Conservation (phyloP, 2,329 filamentous ascomycete species). For the Curvularia sp. region DNA sequence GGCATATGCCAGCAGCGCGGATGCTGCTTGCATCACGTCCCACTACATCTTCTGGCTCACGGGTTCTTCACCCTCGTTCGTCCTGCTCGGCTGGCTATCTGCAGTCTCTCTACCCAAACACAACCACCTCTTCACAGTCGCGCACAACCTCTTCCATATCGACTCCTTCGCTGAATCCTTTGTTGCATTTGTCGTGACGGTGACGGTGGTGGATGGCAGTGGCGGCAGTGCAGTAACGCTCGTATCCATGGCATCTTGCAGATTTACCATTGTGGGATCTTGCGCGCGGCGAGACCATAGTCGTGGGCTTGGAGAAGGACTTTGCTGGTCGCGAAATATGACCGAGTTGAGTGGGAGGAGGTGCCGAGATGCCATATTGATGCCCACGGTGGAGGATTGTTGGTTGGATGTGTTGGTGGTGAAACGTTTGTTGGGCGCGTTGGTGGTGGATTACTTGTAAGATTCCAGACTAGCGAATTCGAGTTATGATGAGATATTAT, state of each 20-base stretch:
- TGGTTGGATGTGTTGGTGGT: not conserved
- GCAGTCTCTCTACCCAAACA: not conserved
- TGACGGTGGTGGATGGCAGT: not conserved
- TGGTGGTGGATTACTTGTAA: not conserved
- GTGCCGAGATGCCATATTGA: conserved; percentile 16
- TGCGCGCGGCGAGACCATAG: not conserved
- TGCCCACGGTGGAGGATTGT: not conserved
- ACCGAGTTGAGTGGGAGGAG: conserved; percentile 19
- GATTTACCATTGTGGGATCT: conserved; percentile 13
- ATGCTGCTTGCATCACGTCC: not conserved
- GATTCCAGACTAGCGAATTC: not conserved
- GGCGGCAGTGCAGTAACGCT: conserved; percentile 22
- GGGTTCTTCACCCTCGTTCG: not conserved
- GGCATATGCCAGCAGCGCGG: conserved; percentile 14
- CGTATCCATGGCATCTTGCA: conserved; percentile 18
- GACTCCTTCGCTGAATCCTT: not conserved
- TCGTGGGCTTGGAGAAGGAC: not conserved
- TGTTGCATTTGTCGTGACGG: not conserved
- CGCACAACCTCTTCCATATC: conserved; percentile 2
- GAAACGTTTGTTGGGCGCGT: not conserved
- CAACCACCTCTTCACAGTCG: not conserved
- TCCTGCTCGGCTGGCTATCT: not conserved
- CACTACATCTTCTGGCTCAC: not conserved
- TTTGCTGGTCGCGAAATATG: conserved; percentile 9
- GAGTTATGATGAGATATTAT: not conserved